A percentile compares a stretch with the other conserved stretches of the same genome.
Conservation (phyloP, 1,284 basidiomycete genomes). For the Boletus albobrunnescens region DNA sequence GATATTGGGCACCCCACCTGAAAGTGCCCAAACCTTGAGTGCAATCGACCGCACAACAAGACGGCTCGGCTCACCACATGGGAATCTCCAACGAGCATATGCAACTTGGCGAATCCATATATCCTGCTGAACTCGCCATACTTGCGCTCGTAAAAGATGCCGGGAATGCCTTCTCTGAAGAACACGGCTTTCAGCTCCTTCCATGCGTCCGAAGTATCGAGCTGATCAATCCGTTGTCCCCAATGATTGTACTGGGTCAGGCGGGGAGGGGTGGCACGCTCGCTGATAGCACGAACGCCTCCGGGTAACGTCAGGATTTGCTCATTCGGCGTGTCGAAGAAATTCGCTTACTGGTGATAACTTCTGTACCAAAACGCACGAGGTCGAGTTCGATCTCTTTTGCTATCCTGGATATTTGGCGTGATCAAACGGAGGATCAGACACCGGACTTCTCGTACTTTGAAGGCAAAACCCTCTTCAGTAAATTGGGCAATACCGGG, state of each 20-base stretch:
- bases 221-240: constrained; percentile 59
- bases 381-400: constrained; percentile 53
- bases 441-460: constrained; percentile 29
- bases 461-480: constrained; percentile 52
- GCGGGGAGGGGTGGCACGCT: constrained; percentile 43
- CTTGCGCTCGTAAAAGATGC: constrained; percentile 59
- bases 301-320: constrained; percentile 2
- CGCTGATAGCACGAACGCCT: constrained; percentile 50
- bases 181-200: constrained; percentile 64
- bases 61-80: constrained; percentile 45
- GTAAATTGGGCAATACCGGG: constrained; percentile 51
- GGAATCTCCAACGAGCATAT: constrained; percentile 57
- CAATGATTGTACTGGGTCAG: constrained; percentile 68
- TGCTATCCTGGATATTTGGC: constrained; percentile 20
- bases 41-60: not conserved
- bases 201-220: constrained; percentile 71
- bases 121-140: constrained; percentile 55
- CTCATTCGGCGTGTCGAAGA: not conserved
- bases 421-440: not conserved
- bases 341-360: constrained; percentile 45
- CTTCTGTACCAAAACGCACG: constrained; percentile 49
- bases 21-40: not conserved
- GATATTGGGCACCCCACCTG: constrained; percentile 67
- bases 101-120: constrained; percentile 61
- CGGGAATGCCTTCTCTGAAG: constrained; percentile 68